These are phyloP conservation scores for Backusella parvicylindrica DNA, from an alignment of 192 early-diverging fungal species.

Conservation along the genomic window DNA sequence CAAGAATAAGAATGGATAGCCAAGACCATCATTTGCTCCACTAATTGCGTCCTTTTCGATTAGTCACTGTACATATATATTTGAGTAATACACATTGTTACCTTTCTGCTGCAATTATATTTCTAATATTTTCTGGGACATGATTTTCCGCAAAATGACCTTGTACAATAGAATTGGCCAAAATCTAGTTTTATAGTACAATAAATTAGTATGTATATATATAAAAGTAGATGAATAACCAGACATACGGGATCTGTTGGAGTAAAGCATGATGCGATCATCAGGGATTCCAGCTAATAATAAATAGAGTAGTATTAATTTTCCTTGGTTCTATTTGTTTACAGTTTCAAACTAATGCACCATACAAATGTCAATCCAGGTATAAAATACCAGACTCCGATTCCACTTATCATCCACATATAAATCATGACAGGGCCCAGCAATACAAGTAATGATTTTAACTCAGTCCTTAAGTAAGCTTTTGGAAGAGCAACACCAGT, in stretches of 20 bases:
- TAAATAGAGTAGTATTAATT: background rate
- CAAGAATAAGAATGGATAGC: constrained; percentile 75
- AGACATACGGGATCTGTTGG: constrained; percentile 87
- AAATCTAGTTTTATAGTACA: constrained; percentile 24
- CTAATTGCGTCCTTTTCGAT: constrained; percentile 7
- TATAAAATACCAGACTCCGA: constrained; percentile 55
- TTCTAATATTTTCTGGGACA: constrained; percentile 64
- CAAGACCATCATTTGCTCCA: constrained; percentile 87
- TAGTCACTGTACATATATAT: background rate
- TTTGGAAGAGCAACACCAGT: constrained; percentile 60
- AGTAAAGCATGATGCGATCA: constrained; percentile 79
- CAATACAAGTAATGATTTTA: constrained; percentile 59
- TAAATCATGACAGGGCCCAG: constrained; percentile 75
- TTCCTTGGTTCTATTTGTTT: background rate
- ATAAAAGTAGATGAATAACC: no score
- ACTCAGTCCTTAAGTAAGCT: constrained; percentile 64
- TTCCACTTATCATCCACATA: constrained; percentile 75
- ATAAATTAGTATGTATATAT: background rate
- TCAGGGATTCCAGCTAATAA: constrained; percentile 57
- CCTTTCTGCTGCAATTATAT: constrained; percentile 72
- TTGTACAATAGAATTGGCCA: constrained; percentile 88
- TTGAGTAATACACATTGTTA: background rate
- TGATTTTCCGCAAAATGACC: constrained; percentile 87
- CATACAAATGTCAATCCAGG: constrained; percentile 46
- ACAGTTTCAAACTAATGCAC: background rate